Conservation (phyloP, 2,329 filamentous ascomycete species). For the Pseudocercospora fijiensis region DNA sequence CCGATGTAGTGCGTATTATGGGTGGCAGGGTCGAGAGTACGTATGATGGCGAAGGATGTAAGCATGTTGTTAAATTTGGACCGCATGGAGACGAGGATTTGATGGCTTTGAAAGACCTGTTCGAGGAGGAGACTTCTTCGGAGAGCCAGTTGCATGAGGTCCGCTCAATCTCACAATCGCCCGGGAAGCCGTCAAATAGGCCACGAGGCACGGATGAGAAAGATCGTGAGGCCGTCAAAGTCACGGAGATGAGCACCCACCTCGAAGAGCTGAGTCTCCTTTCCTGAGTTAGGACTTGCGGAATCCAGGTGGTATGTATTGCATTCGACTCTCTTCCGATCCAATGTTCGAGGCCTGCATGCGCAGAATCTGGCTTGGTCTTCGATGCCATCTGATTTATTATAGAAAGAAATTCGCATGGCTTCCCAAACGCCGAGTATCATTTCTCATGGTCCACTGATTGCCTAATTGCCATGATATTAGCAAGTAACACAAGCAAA, state of each 20-base stretch:
- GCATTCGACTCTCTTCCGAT: background rate
- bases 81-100: constrained; percentile 13
- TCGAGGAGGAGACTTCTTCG: constrained; percentile 3
- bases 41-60: constrained; percentile 17
- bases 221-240: background rate
- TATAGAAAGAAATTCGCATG: background rate
- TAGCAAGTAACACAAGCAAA: background rate
- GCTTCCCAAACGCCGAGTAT: background rate
- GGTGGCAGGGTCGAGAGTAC: constrained; percentile 17
- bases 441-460: background rate
- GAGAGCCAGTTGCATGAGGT: background rate
- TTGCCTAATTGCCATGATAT: background rate
- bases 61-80: constrained; percentile 19
- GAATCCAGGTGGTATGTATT: background rate
- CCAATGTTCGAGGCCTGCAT: background rate
- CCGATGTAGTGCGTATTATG: constrained; percentile 14
- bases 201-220: background rate
- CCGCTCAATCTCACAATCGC: background rate
- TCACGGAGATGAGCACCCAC: background rate
- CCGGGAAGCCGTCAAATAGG: background rate
- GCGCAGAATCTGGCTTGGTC: background rate
- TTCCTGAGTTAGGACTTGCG: background rate
- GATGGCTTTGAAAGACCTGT: constrained; percentile 17
- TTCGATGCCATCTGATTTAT: background rate
- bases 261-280: background rate